These are phyloP conservation scores for Rhododendron kiyosumense DNA, from an alignment of 148 eudicot species.

Conservation along the genomic window DNA sequence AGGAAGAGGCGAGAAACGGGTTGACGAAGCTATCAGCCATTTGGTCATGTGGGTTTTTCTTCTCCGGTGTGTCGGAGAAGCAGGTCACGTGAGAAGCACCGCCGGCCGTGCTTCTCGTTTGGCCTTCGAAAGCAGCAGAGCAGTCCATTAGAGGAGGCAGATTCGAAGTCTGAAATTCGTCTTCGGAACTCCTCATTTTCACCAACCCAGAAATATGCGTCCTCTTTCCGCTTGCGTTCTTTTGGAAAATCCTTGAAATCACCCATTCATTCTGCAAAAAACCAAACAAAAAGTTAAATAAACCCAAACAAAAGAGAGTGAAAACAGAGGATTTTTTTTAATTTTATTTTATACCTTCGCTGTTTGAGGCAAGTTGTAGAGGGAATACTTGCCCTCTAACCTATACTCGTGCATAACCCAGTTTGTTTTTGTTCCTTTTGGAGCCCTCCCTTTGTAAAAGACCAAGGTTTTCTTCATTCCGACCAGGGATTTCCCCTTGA, in stretches of 20 bases:
- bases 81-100: constrained; percentile 29
- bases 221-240: constrained; percentile 47
- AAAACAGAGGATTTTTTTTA: not conserved
- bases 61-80: constrained; percentile 47
- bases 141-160: constrained; percentile 58
- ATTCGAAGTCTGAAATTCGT: constrained; percentile 15
- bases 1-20: constrained; percentile 4
- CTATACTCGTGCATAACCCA: constrained; percentile 96
- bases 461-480: constrained; percentile 97
- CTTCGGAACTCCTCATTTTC: constrained; percentile 4
- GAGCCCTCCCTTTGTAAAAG: constrained; percentile 82
- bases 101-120: constrained; percentile 12
- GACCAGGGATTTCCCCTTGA: constrained; percentile 34
- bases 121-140: constrained; percentile 30
- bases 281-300: not conserved
- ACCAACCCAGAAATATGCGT: constrained; percentile 25
- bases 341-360: constrained; percentile 23
- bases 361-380: constrained; percentile 24
- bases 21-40: constrained; percentile 3
- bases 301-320: not conserved
- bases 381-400: constrained; percentile 47
- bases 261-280: constrained; percentile 78
- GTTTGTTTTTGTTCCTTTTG: constrained; percentile 65
- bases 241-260: constrained; percentile 56
- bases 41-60: constrained; percentile 7